Evolutionary conservation across 768 basidiomycete species (phyloP), one percentile per base, ranked within the genome.

Genomic region (Leucocoprinus leucothites): DNA sequence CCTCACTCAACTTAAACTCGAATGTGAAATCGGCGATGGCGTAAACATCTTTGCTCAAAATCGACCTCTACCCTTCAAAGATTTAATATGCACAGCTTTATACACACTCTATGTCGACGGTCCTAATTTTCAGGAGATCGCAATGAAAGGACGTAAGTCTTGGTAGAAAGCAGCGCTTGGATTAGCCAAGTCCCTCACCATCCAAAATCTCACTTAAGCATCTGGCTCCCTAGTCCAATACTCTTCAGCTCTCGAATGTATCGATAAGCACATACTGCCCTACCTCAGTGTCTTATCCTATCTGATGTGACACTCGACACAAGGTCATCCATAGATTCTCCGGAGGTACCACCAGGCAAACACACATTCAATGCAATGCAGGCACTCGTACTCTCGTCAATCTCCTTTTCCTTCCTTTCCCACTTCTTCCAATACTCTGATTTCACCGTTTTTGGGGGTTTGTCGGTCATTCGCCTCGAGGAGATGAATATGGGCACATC

Each of bases 1-100:
- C n/a, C 53, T 59, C 36, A 51, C 53, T 25, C 54, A 49, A 28
- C 45, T 59, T 24, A 52, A 50, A 26, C 58, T 59, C 13, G 50
- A 53, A 9, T 51, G 50, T 26, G 21, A 48, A 5, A 36, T 21
- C n/a, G 55, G 52, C 31, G 44, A 56, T 31, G 55, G 53, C 16
- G 9, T 44, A 18, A 52, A 52, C 42, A 16, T 25, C n/a, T 9
- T 22, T 19, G 51, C 41, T 3, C 26, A 43, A 2, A 28, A 25
- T 18, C 40, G 43, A n/a, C 51, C 26, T 16, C 11, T 52, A 14
- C 41, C 41, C 8, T 4, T 16, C 34, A 19, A 28, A 2, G 25
- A 40, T 6, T 44, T 52, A 2, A 40, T 5, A 19, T 52, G 51
- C 19, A 40, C 51, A 2, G 51, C 42, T n/a, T 11, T 44, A 16